Conservation (phyloP, 257 asterid genomes). For the Pogostemon cablin region DNA sequence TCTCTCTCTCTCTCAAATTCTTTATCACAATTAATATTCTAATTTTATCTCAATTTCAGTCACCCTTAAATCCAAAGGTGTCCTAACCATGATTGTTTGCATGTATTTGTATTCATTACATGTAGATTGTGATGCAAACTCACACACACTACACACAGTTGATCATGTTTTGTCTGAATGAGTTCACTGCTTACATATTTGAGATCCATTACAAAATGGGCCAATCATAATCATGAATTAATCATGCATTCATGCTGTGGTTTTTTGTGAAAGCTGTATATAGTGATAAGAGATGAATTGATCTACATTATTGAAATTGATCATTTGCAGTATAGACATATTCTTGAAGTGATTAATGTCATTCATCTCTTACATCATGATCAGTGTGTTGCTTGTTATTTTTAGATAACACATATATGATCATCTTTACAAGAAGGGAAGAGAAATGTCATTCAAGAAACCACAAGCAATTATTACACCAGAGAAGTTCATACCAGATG, state of each 20-base stretch:
- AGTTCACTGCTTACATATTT: not conserved
- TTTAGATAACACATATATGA: too few relatives aligned
- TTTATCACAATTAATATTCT: not conserved
- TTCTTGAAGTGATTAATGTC: not conserved
- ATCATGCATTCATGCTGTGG: not conserved
- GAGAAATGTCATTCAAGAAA: constrained; percentile 45
- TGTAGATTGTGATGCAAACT: not conserved
- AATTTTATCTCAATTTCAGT: not conserved
- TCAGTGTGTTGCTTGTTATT: not conserved
- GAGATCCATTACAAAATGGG: not conserved
- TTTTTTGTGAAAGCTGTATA: not conserved
- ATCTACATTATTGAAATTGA: not conserved
- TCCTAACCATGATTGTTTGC: not conserved
- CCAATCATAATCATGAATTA: not conserved
- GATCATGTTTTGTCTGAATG: not conserved
- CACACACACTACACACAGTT: constrained; percentile 6
- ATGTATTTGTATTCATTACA: not conserved
- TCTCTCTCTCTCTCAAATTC: constrained; percentile 24
- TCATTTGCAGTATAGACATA: not conserved
- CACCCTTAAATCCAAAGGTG: not conserved
- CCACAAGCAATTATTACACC: constrained; percentile 26
- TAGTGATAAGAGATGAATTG: not conserved
- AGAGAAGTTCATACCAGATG: constrained; percentile 33
- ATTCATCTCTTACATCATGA: not conserved
- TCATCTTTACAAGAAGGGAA: constrained; percentile 23